Conservation (phyloP, 2,329 filamentous ascomycete species). For the Pseudocercospora fuligena region DNA sequence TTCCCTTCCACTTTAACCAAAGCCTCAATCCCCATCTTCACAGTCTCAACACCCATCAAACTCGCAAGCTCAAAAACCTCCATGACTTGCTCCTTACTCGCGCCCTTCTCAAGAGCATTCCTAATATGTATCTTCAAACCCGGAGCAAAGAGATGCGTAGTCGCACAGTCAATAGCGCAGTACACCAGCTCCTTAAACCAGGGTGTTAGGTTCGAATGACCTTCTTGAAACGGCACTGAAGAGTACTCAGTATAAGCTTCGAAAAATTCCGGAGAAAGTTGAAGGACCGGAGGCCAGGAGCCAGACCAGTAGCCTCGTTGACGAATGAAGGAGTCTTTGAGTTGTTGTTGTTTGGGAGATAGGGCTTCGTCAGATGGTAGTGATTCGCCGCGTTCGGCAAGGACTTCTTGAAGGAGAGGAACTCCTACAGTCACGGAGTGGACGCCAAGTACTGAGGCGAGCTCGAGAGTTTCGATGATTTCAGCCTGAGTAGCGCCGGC, state of each 20-base stretch:
- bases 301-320: conserved; percentile 16
- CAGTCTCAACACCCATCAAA: conserved; percentile 35
- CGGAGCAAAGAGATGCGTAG: conserved; percentile 54
- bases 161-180: conserved; percentile 55
- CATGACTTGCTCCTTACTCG: conserved; percentile 54
- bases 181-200: conserved; percentile 57
- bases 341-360: neutral
- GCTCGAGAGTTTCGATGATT: conserved; percentile 52
- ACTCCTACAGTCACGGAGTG: conserved; percentile 53
- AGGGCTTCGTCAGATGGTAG: conserved; percentile 39
- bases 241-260: conserved; percentile 54
- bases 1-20: neutral
- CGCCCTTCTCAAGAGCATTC: conserved; percentile 54
- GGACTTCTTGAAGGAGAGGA: conserved; percentile 52
- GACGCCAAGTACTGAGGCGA: conserved; percentile 53
- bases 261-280: conserved; percentile 55
- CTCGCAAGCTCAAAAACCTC: conserved; percentile 54
- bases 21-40: neutral
- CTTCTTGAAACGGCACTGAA: conserved; percentile 44
- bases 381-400: conserved; percentile 29
- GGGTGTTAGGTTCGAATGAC: conserved; percentile 45
- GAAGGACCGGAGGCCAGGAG: conserved; percentile 47
- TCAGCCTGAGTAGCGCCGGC: conserved; percentile 49
- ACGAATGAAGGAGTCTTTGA: conserved; percentile 11
- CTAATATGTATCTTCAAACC: conserved; percentile 56